Conservation (phyloP, 768 basidiomycete species). For the Tephrocybe sp. region DNA sequence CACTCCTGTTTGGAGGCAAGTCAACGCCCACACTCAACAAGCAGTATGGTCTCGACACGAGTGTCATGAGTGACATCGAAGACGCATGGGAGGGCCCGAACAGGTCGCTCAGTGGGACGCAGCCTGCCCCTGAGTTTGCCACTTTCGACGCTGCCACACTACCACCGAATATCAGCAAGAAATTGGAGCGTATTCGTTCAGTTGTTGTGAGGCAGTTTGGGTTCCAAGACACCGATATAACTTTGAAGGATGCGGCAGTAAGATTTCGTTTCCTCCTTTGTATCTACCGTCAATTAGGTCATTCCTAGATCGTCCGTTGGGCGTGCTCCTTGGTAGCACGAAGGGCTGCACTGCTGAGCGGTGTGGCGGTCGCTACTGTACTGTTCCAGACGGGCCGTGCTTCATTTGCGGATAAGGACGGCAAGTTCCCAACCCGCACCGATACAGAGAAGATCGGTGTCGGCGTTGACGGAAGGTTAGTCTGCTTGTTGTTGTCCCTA, state of each 20-base stretch:
- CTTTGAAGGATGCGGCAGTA: constrained; percentile 58
- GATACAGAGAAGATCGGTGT: constrained; percentile 62
- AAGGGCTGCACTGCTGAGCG: constrained; percentile 82
- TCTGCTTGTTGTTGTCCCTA: background rate
- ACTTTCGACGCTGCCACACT: constrained; percentile 34
- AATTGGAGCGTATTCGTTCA: constrained; percentile 55
- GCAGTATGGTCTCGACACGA: constrained; percentile 94
- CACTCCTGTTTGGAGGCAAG: constrained; percentile 80
- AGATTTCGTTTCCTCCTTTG: constrained; percentile 12
- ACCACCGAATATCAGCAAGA: constrained; percentile 28
- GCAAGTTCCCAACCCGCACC: constrained; percentile 24
- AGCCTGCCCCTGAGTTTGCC: constrained; percentile 34
- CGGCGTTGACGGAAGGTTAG: constrained; percentile 90
- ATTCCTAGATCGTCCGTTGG: constrained; percentile 71
- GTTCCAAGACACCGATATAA: constrained; percentile 55
- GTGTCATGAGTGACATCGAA: constrained; percentile 85
- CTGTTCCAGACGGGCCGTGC: constrained; percentile 80
- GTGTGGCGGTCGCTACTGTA: constrained; percentile 83
- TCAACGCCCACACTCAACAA: constrained; percentile 73
- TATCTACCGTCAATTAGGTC: constrained; percentile 19
- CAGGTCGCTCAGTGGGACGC: constrained; percentile 23
- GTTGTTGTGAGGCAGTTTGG: constrained; percentile 65
- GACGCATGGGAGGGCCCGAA: constrained; percentile 63
- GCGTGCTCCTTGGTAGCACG: constrained; percentile 74
- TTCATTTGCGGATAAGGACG: constrained; percentile 42